phyloP scores from a whole-genome alignment of 768 basidiomycete genomes.

The Asterophora parasitica region DNA sequence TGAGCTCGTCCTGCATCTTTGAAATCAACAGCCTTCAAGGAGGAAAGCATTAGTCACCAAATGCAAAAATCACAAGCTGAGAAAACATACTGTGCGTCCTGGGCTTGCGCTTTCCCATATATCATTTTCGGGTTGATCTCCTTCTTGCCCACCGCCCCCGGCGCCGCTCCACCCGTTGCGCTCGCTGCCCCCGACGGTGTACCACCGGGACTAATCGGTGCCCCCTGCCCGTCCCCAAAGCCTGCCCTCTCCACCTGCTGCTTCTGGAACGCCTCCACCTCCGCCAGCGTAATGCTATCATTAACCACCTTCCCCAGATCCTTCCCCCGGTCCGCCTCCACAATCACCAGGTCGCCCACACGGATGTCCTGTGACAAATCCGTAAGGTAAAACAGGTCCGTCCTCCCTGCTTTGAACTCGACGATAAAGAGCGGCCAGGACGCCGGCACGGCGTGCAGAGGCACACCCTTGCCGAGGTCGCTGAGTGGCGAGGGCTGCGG shows the following conservation, averaged over 20 bases:
- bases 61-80: background rate
- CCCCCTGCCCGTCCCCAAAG: conserved; percentile 23
- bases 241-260: conserved; percentile 59
- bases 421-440: conserved; percentile 93
- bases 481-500: conserved; percentile 25
- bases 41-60: background rate
- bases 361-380: conserved; percentile 59
- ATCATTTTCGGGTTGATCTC: conserved; percentile 98
- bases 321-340: conserved; percentile 93
- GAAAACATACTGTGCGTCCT: conserved; percentile 67
- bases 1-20: conserved; percentile 88
- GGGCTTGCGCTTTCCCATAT: conserved; percentile 77
- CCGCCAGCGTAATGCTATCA: conserved; percentile 82
- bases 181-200: conserved; percentile 13
- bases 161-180: conserved; percentile 12
- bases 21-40: conserved; percentile 58
- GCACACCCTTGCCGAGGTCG: conserved; percentile 88
- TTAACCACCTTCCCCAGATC: conserved; percentile 92
- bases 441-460: conserved; percentile 75
- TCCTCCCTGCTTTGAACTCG: conserved; percentile 95
- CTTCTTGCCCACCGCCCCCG: conserved; percentile 52
- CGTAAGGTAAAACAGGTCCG: conserved; percentile 89
- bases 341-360: conserved; percentile 90
- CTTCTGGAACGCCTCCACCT: conserved; percentile 89
- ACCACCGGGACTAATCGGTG: conserved; percentile 28